phyloP scores from a whole-genome alignment of 305 asterid genomes.

The Fraxinus paxiana region DNA sequence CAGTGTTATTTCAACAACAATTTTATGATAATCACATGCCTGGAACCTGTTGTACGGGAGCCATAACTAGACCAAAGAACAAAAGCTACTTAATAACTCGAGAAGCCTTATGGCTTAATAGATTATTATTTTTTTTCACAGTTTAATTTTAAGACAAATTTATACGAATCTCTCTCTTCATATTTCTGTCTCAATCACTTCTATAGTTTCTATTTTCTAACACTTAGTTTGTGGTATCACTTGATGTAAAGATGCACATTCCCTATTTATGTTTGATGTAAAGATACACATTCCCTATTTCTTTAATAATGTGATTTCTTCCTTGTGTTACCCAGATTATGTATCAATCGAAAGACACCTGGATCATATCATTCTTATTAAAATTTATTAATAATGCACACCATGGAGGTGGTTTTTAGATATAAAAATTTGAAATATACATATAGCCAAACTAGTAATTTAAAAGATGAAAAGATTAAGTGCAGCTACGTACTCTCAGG shows the following conservation, averaged over 20 bases:
- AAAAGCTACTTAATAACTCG: neutral
- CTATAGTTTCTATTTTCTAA: neutral
- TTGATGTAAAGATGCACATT: neutral
- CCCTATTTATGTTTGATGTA: neutral
- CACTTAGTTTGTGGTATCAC: neutral
- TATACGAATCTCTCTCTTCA: neutral
- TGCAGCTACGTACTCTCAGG: slow-evolving; percentile 34
- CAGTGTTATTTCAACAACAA: neutral
- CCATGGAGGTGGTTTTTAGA: neutral
- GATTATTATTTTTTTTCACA: neutral
- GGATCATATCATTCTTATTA: neutral
- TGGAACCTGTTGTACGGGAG: neutral
- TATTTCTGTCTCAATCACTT: neutral
- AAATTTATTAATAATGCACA: neutral
- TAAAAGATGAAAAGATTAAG: slow-evolving; percentile 14
- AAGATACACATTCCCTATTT: no score
- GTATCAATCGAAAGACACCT: neutral
- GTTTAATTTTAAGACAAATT: neutral
- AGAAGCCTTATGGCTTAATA: neutral
- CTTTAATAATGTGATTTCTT: neutral
- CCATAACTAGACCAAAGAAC: neutral
- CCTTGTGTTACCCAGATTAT: neutral
- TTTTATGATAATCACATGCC: neutral
- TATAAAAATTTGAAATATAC: neutral
- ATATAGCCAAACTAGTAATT: neutral